Conservation (phyloP, 805 yeast species). For the Isabelozyma gotoi region DNA sequence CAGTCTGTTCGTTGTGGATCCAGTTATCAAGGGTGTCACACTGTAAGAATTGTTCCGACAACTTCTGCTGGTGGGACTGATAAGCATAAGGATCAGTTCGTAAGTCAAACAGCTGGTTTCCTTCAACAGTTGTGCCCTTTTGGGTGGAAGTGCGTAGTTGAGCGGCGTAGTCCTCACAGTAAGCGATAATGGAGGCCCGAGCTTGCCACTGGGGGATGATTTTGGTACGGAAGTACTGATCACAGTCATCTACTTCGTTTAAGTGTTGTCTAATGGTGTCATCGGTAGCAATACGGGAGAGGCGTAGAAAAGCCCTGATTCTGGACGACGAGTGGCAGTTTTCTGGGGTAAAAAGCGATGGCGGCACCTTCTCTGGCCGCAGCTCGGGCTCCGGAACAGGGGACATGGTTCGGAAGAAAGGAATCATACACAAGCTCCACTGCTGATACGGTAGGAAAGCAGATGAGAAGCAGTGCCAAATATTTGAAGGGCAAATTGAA, state of each 20-base stretch:
- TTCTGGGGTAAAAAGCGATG: constrained; percentile 16
- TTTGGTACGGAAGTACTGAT: constrained; percentile 20
- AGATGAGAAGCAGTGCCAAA: not conserved
- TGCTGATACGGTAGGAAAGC: no score
- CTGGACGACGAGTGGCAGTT: constrained; percentile 34
- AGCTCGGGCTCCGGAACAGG: not conserved
- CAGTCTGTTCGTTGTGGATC: constrained; percentile 32
- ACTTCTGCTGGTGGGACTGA: constrained; percentile 17
- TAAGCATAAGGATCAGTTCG: constrained; percentile 41
- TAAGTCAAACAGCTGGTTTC: constrained; percentile 22
- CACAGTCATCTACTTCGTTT: constrained; percentile 31
- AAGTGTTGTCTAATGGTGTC: constrained; percentile 39
- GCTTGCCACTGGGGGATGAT: constrained; percentile 39
- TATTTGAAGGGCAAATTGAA: not conserved
- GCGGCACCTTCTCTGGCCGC: not conserved
- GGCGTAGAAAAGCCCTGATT: constrained; percentile 35
- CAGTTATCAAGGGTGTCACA: constrained; percentile 34
- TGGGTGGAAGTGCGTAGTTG: constrained; percentile 17
- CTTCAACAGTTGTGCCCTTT: constrained; percentile 2
- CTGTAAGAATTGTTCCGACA: constrained; percentile 20
- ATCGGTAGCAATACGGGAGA: constrained; percentile 41
- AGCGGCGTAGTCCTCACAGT: constrained; percentile 28
- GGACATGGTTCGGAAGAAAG: not conserved
- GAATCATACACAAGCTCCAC: not conserved
- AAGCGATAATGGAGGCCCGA: constrained; percentile 27